Evolutionary conservation across 2,329 filamentous ascomycete species (phyloP), one percentile per base, ranked within the genome.

Genomic region (Colletotrichum navitas): DNA sequence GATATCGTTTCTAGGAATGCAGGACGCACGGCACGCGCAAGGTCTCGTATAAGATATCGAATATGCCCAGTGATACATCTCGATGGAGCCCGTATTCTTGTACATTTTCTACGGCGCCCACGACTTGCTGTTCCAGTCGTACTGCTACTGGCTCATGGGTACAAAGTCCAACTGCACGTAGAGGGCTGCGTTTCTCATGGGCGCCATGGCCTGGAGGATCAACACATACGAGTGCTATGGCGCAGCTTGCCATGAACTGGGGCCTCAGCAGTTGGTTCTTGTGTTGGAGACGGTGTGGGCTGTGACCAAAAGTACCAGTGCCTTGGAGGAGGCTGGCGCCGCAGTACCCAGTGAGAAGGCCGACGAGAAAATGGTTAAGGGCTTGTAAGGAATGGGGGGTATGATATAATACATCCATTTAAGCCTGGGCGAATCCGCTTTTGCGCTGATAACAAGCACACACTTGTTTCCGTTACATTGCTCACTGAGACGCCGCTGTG

Each of bases 61-160:
- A 76, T 87, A 83, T 73, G 84, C 79, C 14, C 76, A 83, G 41
- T 85, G 84, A 47, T 74, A 79, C 51, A 82, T 85, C 51, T 91
- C 87, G 63, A 84, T 85, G 7, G 90, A 90, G 0, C 90, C 90
- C 12, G 91, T 93, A 76, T 88, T 92, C 76, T 82, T 93, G 18
- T 92, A 92, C 82, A 90, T 92, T 78, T 92, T 91, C 80, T 93
- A 92, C 77, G 91, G 91, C 51, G 86, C 89, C 73, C 91, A 90
- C 76, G 91, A 93, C 77, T 89, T 90, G 1, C 84, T 90, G 24
- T 92, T 89, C 89, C 90, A 92, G 78, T 87, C 2, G 87, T 83
- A 71, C 74, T 88, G 89, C 63, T 91, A 92, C 82, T 92, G 89
- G 89, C 76, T 85, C n/a, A 83, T 86, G 65, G 84, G 84, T 14